Evolutionary conservation across 2,329 filamentous ascomycete species (phyloP).

Genomic region (Claviceps purpurea): DNA sequence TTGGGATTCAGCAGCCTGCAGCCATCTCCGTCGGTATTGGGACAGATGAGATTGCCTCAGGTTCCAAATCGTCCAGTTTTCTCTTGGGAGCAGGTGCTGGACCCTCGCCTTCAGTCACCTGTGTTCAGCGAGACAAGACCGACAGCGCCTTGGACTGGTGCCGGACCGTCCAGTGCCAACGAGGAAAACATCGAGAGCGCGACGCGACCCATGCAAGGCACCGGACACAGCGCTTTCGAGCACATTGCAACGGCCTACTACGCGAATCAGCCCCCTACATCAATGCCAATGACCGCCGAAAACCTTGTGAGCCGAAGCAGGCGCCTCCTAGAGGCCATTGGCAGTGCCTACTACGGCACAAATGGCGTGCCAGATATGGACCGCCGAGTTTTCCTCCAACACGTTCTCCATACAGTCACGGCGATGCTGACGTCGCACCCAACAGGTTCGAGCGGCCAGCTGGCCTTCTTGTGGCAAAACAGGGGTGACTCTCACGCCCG

Average conservation of each 20-base stretch:
- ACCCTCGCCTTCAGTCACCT: not conserved
- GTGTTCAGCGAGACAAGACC: not conserved
- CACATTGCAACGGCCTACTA: constrained; percentile 15
- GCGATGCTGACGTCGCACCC: constrained; percentile 10
- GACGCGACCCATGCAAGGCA: constrained; percentile 11
- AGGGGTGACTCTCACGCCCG: constrained; percentile 1
- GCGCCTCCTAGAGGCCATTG: constrained; percentile 13
- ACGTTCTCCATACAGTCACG: constrained; percentile 14
- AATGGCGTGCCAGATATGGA: constrained; percentile 13
- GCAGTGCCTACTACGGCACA: constrained; percentile 9
- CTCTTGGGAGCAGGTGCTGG: not conserved
- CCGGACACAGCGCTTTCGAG: constrained; percentile 15
- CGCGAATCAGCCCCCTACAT: constrained; percentile 8
- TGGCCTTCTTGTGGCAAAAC: constrained; percentile 10
- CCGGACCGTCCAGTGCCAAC: no score
- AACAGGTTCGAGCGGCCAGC: not conserved
- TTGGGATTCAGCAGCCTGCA: no score
- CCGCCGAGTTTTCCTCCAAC: constrained; percentile 14
- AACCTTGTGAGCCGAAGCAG: constrained; percentile 15
- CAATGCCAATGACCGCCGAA: constrained; percentile 12
- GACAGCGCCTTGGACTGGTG: no score
- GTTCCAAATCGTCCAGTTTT: no score
- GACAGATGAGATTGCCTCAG: no score
- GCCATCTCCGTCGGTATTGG: no score
- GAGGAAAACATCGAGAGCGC: constrained; percentile 12